Evolutionary conservation across 805 yeast species (phyloP).

Genomic region (Metschnikowia gelsemii): DNA sequence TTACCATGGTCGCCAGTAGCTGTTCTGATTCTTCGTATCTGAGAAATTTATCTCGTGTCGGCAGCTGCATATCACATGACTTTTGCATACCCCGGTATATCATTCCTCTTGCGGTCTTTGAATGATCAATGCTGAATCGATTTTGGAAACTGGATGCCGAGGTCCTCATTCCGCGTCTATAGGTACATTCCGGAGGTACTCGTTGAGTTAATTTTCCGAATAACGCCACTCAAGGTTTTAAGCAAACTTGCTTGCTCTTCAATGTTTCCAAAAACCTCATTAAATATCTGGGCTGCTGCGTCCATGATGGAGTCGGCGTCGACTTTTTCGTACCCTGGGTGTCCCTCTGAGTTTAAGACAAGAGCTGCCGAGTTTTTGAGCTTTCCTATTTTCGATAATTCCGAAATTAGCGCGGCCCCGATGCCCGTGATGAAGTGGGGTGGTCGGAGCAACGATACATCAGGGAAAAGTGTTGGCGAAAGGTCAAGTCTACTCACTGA

Average conservation of each 20-base stretch:
- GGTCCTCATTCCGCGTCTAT: conserved; percentile 1
- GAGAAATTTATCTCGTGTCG: no score
- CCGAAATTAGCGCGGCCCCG: conserved; percentile 45
- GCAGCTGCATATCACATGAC: no score
- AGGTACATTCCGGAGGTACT: conserved; percentile 31
- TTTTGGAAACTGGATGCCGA: not conserved
- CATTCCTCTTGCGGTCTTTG: no score
- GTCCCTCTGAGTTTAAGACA: conserved; percentile 59
- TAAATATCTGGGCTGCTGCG: conserved; percentile 14
- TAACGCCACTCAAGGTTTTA: conserved; percentile 22
- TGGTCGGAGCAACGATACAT: conserved; percentile 43
- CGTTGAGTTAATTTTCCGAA: conserved; percentile 25
- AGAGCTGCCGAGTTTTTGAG: conserved; percentile 19
- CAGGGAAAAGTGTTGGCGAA: conserved; percentile 12
- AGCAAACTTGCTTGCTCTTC: conserved; percentile 7
- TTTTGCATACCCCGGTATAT: no score
- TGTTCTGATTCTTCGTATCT: no score
- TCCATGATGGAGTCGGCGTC: conserved; percentile 44
- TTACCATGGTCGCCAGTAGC: no score
- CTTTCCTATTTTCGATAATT: conserved; percentile 9
- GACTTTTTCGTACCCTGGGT: conserved; percentile 56
- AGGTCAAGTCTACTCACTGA: conserved; percentile 26
- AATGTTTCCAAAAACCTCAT: conserved; percentile 6
- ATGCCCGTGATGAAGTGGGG: conserved; percentile 65
- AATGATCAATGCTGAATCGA: no score